A percentile compares a stretch with the other conserved stretches of the same genome.
phyloP scores from a whole-genome alignment of 2,329 filamentous ascomycete species.

The Emydomyces testavorans region DNA sequence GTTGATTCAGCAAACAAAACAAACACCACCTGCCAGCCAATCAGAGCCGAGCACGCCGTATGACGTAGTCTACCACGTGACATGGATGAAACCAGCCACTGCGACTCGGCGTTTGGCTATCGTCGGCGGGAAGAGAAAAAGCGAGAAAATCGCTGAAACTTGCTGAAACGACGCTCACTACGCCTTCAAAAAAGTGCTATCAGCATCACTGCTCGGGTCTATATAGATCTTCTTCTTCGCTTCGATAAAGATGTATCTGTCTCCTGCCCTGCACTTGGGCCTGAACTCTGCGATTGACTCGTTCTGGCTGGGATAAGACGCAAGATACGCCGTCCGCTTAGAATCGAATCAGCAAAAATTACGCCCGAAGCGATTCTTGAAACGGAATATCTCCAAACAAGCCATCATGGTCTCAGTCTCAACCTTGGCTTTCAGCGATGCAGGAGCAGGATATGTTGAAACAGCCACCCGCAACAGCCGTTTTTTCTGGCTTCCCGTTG shows the following conservation, averaged over 20 bases:
- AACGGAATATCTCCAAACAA: neutral
- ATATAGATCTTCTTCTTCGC: neutral
- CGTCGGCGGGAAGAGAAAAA: neutral
- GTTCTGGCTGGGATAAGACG: neutral
- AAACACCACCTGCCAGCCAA: no score
- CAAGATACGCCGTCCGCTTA: neutral
- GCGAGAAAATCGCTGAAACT: neutral
- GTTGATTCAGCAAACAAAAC: neutral
- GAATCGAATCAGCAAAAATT: neutral
- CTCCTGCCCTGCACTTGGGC: neutral
- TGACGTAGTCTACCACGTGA: no score
- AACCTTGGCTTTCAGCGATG: neutral
- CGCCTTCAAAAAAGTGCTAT: no score
- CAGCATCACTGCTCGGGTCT: no score
- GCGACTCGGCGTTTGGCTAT: neutral
- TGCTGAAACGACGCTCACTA: no score
- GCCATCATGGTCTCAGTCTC: slow-evolving; percentile 4
- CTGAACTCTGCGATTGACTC: neutral
- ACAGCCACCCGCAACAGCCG: neutral
- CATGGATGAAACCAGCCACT: no score
- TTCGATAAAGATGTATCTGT: neutral
- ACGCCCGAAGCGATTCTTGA: no score
- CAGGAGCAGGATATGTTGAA: neutral
- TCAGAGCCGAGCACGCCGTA: no score
- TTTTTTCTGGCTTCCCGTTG: slow-evolving; percentile 6